Percentiles rank a stretch among this genome's conserved stretches.
Conservation (phyloP, 768 basidiomycete species). For the Phylloporus arenicola region DNA sequence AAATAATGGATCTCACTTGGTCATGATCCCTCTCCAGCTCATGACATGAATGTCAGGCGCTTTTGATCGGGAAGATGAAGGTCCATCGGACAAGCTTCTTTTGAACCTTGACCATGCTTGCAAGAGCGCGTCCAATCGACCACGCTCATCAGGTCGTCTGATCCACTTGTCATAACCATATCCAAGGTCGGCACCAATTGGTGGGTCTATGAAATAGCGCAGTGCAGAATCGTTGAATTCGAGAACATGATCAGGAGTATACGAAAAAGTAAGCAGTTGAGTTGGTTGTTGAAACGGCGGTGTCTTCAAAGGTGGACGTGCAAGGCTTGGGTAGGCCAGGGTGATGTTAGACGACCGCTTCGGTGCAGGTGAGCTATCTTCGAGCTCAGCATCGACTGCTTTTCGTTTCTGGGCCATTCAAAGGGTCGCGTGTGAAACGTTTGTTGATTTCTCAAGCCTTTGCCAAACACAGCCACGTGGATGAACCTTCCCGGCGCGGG, state of each 20-base stretch:
- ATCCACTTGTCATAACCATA: conserved; percentile 74
- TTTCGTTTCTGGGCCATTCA: conserved; percentile 28
- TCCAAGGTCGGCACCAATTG: conserved; percentile 55
- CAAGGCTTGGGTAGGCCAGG: conserved; percentile 23
- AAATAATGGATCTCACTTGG: conserved; percentile 50
- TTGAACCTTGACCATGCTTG: conserved; percentile 48
- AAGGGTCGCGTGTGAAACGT: neutral
- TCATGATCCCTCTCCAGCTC: conserved; percentile 80
- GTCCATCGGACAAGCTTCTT: conserved; percentile 28
- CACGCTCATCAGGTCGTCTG: conserved; percentile 56
- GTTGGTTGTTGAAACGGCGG: conserved; percentile 65
- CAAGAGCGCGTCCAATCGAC: conserved; percentile 65
- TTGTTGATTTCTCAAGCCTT: conserved; percentile 15
- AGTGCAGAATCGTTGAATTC: conserved; percentile 65
- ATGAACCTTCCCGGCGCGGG: neutral
- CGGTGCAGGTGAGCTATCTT: conserved; percentile 1
- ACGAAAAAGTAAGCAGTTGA: conserved; percentile 68
- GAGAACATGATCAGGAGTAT: conserved; percentile 49
- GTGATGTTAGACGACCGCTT: conserved; percentile 2
- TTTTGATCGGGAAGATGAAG: conserved; percentile 22
- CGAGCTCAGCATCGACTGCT: conserved; percentile 14
- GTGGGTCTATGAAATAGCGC: conserved; percentile 68
- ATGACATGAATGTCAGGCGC: conserved; percentile 50
- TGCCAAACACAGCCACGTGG: conserved; percentile 24
- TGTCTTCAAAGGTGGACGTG: conserved; percentile 15